phyloP scores from a whole-genome alignment of 371 early-diverging fungal genomes.

The Lichtheimia corymbifera region DNA sequence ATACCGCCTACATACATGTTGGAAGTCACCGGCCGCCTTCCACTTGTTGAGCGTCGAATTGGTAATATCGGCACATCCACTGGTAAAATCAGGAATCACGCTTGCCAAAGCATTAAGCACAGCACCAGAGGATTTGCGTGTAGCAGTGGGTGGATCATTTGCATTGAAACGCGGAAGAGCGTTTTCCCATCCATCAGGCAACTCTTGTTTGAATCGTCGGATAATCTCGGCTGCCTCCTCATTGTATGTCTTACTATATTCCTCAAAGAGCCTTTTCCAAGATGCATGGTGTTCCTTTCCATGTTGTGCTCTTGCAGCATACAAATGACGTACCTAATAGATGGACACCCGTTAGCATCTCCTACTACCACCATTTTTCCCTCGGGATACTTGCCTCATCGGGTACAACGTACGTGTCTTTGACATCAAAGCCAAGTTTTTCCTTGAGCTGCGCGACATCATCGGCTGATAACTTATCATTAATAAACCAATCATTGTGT shows the following conservation, averaged over 20 bases:
- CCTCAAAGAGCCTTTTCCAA: slow-evolving; percentile 71
- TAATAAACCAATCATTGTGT: not conserved
- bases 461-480: slow-evolving; percentile 48
- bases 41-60: slow-evolving; percentile 90
- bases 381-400: slow-evolving; percentile 6
- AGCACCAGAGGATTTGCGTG: slow-evolving; percentile 78
- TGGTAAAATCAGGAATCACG: slow-evolving; percentile 76
- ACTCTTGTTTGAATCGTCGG: slow-evolving; percentile 68
- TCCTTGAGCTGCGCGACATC: slow-evolving; percentile 83
- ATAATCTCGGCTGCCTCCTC: slow-evolving; percentile 68
- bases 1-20: slow-evolving; percentile 47
- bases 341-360: not conserved
- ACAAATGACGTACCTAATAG: slow-evolving; percentile 57
- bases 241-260: slow-evolving; percentile 62
- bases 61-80: slow-evolving; percentile 97
- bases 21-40: slow-evolving; percentile 87
- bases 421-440: slow-evolving; percentile 76
- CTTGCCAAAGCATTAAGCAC: slow-evolving; percentile 80
- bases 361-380: not conserved
- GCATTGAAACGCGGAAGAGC: slow-evolving; percentile 75
- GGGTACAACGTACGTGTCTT: slow-evolving; percentile 68
- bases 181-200: slow-evolving; percentile 71
- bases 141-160: slow-evolving; percentile 73
- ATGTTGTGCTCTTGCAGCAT: slow-evolving; percentile 50
- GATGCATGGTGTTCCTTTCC: slow-evolving; percentile 61